Evolutionary conservation across 2,329 filamentous ascomycete genomes (phyloP).

Genomic region (Chrysosporium keratinophilum): DNA sequence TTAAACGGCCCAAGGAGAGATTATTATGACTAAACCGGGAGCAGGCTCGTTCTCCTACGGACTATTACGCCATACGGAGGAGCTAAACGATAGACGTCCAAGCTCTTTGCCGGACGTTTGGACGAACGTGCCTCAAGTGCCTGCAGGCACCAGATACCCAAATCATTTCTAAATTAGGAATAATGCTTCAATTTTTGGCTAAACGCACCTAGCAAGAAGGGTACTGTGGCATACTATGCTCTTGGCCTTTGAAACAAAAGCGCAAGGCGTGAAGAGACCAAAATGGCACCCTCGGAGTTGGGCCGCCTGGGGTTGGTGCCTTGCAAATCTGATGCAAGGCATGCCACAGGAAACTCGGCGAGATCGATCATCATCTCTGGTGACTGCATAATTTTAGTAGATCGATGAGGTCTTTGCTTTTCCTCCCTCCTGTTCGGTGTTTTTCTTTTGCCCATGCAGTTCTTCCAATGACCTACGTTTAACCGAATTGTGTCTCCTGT

Average conservation of each 20-base stretch:
- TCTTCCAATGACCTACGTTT: background rate
- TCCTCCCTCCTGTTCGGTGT: background rate
- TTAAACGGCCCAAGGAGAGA: background rate
- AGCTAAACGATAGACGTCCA: background rate
- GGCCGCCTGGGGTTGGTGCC: background rate
- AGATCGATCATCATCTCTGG: slow-evolving; percentile 1
- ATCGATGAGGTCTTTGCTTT: background rate
- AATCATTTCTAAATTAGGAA: background rate
- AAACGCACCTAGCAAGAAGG: background rate
- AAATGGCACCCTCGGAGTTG: background rate
- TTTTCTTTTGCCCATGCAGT: background rate
- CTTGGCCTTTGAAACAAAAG: background rate
- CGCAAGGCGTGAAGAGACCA: background rate
- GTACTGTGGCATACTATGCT: background rate
- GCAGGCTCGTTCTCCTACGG: background rate
- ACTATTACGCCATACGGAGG: background rate
- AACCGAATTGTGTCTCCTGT: background rate
- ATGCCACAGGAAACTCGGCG: background rate
- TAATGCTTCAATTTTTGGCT: background rate
- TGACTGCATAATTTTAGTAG: background rate
- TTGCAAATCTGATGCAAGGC: background rate
- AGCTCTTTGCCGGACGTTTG: background rate
- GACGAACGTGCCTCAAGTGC: background rate
- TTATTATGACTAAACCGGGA: background rate
- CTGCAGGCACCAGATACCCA: background rate